These are phyloP conservation scores for Cladorrhinum sp. DNA, from an alignment of 2,329 filamentous ascomycete genomes.

Conservation along the genomic window DNA sequence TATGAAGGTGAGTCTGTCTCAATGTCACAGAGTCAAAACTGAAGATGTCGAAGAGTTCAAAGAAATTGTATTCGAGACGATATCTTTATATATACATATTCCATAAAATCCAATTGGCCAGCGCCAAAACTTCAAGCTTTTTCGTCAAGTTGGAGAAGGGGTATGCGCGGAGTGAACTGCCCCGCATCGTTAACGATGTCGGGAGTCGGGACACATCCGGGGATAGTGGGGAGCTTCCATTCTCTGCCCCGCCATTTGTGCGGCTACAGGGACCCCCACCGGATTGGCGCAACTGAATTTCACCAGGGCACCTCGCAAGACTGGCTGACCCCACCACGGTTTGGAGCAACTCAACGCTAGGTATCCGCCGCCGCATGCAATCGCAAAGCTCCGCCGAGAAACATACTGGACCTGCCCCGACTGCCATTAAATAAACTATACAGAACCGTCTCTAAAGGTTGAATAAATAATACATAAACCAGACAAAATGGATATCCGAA, in stretches of 20 bases:
- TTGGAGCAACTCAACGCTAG: background rate
- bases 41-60: background rate
- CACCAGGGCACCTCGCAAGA: conserved; percentile 14
- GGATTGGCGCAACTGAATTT: conserved; percentile 13
- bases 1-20: background rate
- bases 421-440: background rate
- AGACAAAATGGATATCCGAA: conserved; percentile 76
- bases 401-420: background rate
- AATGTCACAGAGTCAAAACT: background rate
- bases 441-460: background rate
- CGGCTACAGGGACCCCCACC: conserved; percentile 24
- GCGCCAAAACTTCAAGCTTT: too few relatives aligned
- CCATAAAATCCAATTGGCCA: background rate
- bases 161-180: background rate
- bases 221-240: conserved; percentile 1
- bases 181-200: conserved; percentile 23
- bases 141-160: conserved; percentile 17
- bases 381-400: background rate
- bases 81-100: conserved; percentile 6
- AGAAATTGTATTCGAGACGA: conserved; percentile 2
- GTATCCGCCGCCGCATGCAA: background rate
- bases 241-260: conserved; percentile 29
- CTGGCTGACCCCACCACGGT: background rate
- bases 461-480: background rate
- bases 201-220: conserved; percentile 11